Percentiles rank a stretch among this genome's conserved stretches.
Evolutionary conservation across 2,329 filamentous ascomycete genomes (phyloP).

Genomic region (Akanthomyces lecanii): DNA sequence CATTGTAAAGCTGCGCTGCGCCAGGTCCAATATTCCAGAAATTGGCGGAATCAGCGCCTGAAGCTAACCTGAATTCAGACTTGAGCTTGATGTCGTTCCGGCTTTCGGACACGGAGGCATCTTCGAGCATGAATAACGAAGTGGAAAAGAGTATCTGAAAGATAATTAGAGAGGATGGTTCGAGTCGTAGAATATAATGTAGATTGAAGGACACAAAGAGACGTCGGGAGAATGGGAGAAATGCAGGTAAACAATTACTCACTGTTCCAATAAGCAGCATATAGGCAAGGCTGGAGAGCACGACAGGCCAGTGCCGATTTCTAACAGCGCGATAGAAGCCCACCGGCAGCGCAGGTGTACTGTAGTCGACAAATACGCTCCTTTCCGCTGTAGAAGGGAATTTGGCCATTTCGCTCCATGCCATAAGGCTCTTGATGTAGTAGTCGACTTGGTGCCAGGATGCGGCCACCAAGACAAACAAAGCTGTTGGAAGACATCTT

Average conservation of each 20-base stretch:
- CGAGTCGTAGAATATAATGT: too few relatives aligned
- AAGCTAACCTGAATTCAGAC: constrained; percentile 17
- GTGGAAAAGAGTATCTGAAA: constrained; percentile 27
- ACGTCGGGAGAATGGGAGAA: too few relatives aligned
- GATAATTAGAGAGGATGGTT: background rate
- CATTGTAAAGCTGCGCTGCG: constrained; percentile 19
- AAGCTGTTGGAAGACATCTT: constrained; percentile 24
- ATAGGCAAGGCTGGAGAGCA: constrained; percentile 24
- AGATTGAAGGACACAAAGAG: too few relatives aligned
- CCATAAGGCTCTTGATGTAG: constrained; percentile 24
- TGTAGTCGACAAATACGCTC: constrained; percentile 29
- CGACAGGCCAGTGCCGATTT: constrained; percentile 25
- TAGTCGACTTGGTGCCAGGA: constrained; percentile 31
- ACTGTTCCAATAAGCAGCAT: constrained; percentile 27
- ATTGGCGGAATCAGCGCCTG: background rate
- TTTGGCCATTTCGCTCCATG: constrained; percentile 27
- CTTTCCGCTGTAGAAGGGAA: constrained; percentile 20
- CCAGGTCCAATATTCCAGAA: constrained; percentile 13
- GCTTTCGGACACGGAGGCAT: constrained; percentile 23
- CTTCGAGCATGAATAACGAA: constrained; percentile 27
- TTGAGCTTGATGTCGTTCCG: constrained; percentile 20
- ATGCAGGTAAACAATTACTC: constrained; percentile 1
- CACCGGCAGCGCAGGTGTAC: constrained; percentile 24
- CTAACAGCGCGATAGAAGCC: constrained; percentile 24
- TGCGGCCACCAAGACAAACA: constrained; percentile 26